Base-by-base conservation (phyloP, 192 early-diverging fungal genomes). In the Coemansia sp. region DNA sequence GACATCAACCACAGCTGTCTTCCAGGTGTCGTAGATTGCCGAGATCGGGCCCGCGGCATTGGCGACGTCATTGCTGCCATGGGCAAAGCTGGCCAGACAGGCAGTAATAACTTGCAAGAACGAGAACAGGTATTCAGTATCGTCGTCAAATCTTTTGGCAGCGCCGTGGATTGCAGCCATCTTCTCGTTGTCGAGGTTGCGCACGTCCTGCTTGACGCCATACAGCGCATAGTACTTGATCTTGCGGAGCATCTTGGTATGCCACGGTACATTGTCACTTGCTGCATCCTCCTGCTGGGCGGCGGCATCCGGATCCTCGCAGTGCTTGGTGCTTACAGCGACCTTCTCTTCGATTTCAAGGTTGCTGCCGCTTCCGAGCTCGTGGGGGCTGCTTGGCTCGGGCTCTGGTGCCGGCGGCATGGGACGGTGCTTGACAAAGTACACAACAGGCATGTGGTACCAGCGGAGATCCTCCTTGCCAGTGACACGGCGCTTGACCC, bases 21-120 rank as follows among this genome's bases (percentile, higher is more conserved):
- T 51, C 87, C 90, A 93, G 51, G 88, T 80, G 51, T 80, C 66
- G 64, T 83, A 92, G 40, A 92, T 89, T 34, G 86, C 72, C 2
- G 91, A 70, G 26, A 92, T 61, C 15, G 91, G 90, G 43, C 91
- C 89, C 44, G 89, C 84, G 18, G 91, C 91, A 61, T 93, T 92
- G 60, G 89, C 83, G 18, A 92, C 88, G 72, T 93, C 89, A 79
- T 93, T 93, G 53, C 85, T 84, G 40, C 90, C 89, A 74, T 93
- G 90, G 14, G 88, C 81, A 69, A 92, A 92, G 56, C 89, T 91
- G 21, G 90, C 86, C 32, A 91, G 85, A 55, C 85, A 82, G 11
- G 89, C 87, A 5, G 91, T 92, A 51, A 88, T 68, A 56, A 91
- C 78, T 61, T 92, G 91, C 37, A 92, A 76, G 66, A 90, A 85